Conservation (phyloP, 768 basidiomycete species). For the Leccinum sublutescens region DNA sequence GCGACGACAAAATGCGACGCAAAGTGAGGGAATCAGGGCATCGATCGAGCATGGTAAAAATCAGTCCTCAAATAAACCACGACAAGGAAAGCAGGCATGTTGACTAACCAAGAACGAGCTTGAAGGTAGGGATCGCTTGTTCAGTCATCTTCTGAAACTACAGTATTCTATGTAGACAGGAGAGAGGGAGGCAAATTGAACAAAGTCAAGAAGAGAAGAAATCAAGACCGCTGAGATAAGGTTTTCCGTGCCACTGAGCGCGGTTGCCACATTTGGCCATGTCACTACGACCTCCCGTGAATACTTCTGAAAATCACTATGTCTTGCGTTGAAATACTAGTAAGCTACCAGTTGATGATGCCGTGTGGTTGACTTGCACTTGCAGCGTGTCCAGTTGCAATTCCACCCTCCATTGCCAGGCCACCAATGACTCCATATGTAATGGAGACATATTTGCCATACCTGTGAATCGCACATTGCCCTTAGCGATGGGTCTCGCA, state of each 20-base stretch:
- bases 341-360: background rate
- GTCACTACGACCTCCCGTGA: constrained; percentile 3
- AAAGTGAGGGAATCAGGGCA: constrained; percentile 29
- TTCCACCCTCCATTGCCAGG: background rate
- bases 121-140: constrained; percentile 80
- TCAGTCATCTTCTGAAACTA: constrained; percentile 37
- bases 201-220: constrained; percentile 31
- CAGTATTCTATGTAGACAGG: constrained; percentile 22
- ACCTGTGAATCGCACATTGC: background rate
- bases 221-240: constrained; percentile 36
- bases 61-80: constrained; percentile 16
- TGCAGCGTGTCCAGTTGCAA: background rate
- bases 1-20: constrained; percentile 12
- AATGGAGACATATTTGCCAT: background rate
- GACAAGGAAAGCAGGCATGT: background rate
- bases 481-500: background rate
- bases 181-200: constrained; percentile 18
- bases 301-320: background rate
- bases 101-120: constrained; percentile 92
- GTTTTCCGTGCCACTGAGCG: constrained; percentile 33
- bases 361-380: background rate
- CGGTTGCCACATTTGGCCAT: constrained; percentile 23
- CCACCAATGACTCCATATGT: background rate
- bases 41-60: constrained; percentile 51
- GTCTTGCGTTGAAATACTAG: background rate